phyloP scores from a whole-genome alignment of 2,329 filamentous ascomycete species.

The Blastomyces silverae region DNA sequence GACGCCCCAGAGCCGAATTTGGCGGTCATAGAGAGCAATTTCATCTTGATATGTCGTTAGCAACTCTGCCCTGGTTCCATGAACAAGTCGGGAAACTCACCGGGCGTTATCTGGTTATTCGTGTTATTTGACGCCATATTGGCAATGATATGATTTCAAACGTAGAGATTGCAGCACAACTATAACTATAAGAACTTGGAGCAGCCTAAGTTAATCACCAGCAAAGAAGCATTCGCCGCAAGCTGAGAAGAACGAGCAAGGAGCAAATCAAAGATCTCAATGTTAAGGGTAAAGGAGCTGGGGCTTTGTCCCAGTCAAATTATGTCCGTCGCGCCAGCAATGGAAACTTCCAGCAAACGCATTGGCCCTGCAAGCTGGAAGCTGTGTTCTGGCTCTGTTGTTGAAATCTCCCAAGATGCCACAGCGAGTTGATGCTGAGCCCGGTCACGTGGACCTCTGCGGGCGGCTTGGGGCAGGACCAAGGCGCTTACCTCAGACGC shows the following conservation, averaged over 20 bases:
- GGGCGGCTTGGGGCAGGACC: background rate
- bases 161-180: background rate
- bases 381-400: background rate
- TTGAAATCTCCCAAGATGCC: background rate
- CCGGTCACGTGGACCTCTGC: background rate
- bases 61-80: constrained; percentile 22
- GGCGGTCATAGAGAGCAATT: constrained; percentile 92
- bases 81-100: constrained; percentile 26
- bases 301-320: background rate
- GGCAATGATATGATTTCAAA: background rate
- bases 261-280: background rate
- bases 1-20: constrained; percentile 95
- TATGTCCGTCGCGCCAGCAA: background rate
- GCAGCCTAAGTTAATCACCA: background rate
- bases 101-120: constrained; percentile 12
- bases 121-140: constrained; percentile 7
- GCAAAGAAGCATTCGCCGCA: background rate
- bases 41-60: constrained; percentile 56
- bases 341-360: background rate
- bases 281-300: background rate
- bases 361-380: background rate
- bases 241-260: background rate
- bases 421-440: background rate
- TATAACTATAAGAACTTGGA: background rate
- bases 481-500: background rate